Evolutionary conservation across 345 rosid species (phyloP).

Genomic region (Brassica nigra): DNA sequence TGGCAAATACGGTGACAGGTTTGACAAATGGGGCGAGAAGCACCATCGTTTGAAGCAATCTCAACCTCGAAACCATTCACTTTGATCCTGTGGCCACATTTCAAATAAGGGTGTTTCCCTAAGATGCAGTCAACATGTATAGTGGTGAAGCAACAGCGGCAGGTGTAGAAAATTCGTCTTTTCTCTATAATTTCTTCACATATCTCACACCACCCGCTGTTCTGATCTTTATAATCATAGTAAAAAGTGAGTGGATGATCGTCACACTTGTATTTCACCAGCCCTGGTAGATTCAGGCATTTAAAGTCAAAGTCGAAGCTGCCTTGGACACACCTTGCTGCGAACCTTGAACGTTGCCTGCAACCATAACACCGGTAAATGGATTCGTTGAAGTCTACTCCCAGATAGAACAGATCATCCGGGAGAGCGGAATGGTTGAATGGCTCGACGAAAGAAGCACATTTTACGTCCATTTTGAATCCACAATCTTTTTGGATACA

Average conservation of each 20-base stretch:
- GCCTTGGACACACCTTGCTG: too few relatives aligned
- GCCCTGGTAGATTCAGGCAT: neutral
- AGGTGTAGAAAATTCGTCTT: neutral
- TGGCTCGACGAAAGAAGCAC: neutral
- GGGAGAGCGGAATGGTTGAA: neutral
- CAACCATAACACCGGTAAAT: neutral
- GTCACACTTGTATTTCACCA: neutral
- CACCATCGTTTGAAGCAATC: neutral
- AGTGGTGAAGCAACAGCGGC: neutral
- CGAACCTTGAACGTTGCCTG: neutral
- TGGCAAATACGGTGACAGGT: neutral
- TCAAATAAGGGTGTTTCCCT: neutral
- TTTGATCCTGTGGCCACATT: neutral
- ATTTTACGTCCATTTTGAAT: neutral
- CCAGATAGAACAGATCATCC: neutral
- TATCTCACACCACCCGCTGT: neutral
- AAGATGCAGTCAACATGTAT: neutral
- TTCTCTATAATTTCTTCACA: neutral
- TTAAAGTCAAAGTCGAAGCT: neutral
- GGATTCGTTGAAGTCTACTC: neutral
- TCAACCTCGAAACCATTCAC: neutral
- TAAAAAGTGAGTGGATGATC: neutral
- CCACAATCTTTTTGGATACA: neutral
- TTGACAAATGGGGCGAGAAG: neutral
- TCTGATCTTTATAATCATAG: neutral